Base-by-base conservation (phyloP, 1,284 basidiomycete genomes). In the Gymnopus androsaceus region DNA sequence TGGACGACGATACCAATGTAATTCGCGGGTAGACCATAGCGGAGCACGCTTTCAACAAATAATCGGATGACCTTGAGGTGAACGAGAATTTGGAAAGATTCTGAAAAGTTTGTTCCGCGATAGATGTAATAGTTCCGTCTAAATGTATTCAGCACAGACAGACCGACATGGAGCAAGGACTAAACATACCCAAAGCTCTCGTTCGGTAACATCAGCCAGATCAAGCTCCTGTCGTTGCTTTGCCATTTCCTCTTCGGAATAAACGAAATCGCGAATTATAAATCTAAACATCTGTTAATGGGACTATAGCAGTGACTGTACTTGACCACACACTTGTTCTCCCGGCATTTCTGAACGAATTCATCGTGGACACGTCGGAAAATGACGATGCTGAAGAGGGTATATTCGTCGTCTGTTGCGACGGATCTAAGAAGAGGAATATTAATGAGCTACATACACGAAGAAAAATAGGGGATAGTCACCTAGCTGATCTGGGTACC, bases 51-150 rank as follows among this genome's bases (percentile, higher is more conserved):
- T 75, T 99, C 97, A 14, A 97, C 88, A 66, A 95, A 98, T 9
- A 96, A 79, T 25, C 94, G 86, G 21, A 98, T 72, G 54, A 98
- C 83, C 74, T 99, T 98, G 60, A 99, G 78, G 68, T 99, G 97
- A 1, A 95, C 90, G 17, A 98, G 81, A 31, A 96, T 82, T 72
- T 99, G 94, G 76, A 95, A 95, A 3, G 95, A 87, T 74, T 99
- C 97, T 5, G 94, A 95, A 70, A 99, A 99, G 75, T 97, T 98
- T 58, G 93, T 97, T n/a, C 59, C 97, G 82, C 28, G 95, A 87
- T 41, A 99, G 74, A 60, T 93, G 85, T n/a, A 99, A 77, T 2
- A 99, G 81, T 67, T 99, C 97, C 19, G 95, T 94, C 95, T 97
- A 65, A 25, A 44, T 33, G 48, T 46, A 36, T 37, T 42, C 41